These are phyloP conservation scores for Myriangium duriaei DNA, from an alignment of 2,329 filamentous ascomycete genomes.

Conservation along the genomic window DNA sequence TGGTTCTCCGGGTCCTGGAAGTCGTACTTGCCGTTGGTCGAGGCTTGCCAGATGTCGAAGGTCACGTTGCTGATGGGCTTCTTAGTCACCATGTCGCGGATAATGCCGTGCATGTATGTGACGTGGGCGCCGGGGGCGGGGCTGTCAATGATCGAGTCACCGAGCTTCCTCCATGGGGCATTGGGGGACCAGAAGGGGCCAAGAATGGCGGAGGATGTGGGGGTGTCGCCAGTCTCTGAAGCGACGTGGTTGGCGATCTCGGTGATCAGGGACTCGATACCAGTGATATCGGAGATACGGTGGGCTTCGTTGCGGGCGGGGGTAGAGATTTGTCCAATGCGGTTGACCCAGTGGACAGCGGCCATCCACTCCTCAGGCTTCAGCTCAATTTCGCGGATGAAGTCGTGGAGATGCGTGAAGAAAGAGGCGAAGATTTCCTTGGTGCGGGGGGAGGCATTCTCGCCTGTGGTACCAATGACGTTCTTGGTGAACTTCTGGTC, in stretches of 20 bases:
- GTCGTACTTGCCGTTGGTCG: slow-evolving; percentile 44
- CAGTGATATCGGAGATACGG: slow-evolving; percentile 60
- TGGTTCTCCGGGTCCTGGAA: slow-evolving; percentile 63
- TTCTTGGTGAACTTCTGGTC: slow-evolving; percentile 66
- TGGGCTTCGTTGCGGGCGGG: slow-evolving; percentile 62
- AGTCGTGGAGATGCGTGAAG: slow-evolving; percentile 65
- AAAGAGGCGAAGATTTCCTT: slow-evolving; percentile 51
- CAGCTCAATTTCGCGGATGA: slow-evolving; percentile 64
- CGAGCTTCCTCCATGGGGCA: slow-evolving; percentile 57
- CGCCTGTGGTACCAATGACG: slow-evolving; percentile 61
- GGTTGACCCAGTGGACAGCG: slow-evolving; percentile 64
- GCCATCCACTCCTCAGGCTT: slow-evolving; percentile 66
- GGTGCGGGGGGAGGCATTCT: slow-evolving; percentile 52
- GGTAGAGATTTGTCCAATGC: slow-evolving; percentile 55
- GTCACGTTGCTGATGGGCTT: slow-evolving; percentile 55
- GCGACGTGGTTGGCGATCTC: slow-evolving; percentile 52
- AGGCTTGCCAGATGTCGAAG: slow-evolving; percentile 69
- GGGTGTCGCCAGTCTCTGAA: slow-evolving; percentile 47
- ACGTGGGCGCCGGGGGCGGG: slow-evolving; percentile 45
- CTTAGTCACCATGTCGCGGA: slow-evolving; percentile 52
- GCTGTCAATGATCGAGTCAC: slow-evolving; percentile 54
- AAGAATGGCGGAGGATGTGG: slow-evolving; percentile 65
- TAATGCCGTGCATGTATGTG: slow-evolving; percentile 56
- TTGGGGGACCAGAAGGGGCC: slow-evolving; percentile 69
- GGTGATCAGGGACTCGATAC: slow-evolving; percentile 60